A percentile compares a stretch with the other conserved stretches of the same genome.
Conservation (phyloP, 164 flowering plant genomes). For the Umbellularia californica region DNA sequence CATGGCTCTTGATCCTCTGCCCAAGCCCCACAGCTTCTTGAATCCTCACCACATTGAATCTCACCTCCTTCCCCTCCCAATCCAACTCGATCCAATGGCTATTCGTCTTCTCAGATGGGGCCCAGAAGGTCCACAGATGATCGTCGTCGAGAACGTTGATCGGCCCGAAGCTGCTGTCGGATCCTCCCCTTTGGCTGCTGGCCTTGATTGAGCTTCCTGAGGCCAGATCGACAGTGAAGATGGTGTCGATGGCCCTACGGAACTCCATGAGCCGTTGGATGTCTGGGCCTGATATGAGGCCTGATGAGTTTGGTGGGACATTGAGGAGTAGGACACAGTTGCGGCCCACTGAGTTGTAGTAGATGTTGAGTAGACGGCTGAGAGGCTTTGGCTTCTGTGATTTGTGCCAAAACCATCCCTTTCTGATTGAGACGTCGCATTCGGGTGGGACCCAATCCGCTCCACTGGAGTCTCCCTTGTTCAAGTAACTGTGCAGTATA, state of each 20-base stretch:
- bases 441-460: conserved; percentile 82
- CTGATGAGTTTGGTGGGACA: conserved; percentile 83
- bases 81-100: conserved; percentile 69
- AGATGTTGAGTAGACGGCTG: conserved; percentile 58
- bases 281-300: conserved; percentile 66
- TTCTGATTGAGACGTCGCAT: conserved; percentile 84
- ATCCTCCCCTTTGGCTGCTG: conserved; percentile 80
- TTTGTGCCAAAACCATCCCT: conserved; percentile 96
- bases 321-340: conserved; percentile 78
- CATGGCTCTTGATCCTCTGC: conserved; percentile 68
- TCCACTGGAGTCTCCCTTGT: conserved; percentile 68
- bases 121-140: conserved; percentile 89
- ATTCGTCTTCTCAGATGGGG: conserved; percentile 42
- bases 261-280: conserved; percentile 49
- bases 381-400: conserved; percentile 62
- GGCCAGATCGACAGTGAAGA: conserved; percentile 58
- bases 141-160: conserved; percentile 60
- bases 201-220: conserved; percentile 34
- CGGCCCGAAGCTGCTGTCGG: conserved; percentile 46
- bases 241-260: conserved; percentile 47
- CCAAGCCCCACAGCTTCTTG: conserved; percentile 94
- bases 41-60: conserved; percentile 80
- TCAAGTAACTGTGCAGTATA: conserved; percentile 46
- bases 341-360: conserved; percentile 85
- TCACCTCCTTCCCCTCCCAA: conserved; percentile 23